Evolutionary conservation across 306 rosid species (phyloP).

Genomic region (Mimosa pudica): DNA sequence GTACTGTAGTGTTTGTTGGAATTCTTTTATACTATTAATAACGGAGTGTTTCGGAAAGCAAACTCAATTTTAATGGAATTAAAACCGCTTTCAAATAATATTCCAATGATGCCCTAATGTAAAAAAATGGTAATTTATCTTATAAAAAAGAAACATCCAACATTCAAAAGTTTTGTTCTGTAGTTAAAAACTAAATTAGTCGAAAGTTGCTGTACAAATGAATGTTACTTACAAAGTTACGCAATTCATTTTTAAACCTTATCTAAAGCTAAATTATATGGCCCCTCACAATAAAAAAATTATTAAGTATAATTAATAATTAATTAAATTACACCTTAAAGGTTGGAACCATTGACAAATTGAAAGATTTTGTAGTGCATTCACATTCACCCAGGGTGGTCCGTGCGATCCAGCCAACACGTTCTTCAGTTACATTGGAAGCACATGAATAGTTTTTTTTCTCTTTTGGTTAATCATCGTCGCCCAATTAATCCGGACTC

Average conservation of each 20-base stretch:
- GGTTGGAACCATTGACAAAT: background rate
- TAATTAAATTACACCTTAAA: background rate
- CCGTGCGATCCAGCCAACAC: background rate
- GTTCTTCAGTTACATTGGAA: background rate
- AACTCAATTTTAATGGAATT: background rate
- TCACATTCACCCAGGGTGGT: background rate
- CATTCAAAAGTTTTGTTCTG: background rate
- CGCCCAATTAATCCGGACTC: too few species aligned
- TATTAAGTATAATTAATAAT: too few species aligned
- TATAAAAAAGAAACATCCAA: background rate
- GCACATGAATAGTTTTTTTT: background rate
- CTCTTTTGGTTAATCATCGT: too few species aligned
- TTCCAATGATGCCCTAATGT: too few species aligned
- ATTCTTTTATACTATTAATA: too few species aligned
- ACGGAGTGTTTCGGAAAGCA: background rate
- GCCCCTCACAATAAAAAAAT: slow-evolving; percentile 2
- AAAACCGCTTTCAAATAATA: too few species aligned
- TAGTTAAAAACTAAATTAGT: background rate
- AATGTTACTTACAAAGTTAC: background rate
- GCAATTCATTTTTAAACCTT: slow-evolving; percentile 11
- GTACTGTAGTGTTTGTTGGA: background rate
- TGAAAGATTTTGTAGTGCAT: background rate
- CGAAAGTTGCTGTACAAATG: background rate
- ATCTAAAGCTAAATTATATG: background rate
- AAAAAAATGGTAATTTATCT: background rate